Conservation (phyloP, 176 grass and related monocot species). For the Oryza rufipogon region DNA sequence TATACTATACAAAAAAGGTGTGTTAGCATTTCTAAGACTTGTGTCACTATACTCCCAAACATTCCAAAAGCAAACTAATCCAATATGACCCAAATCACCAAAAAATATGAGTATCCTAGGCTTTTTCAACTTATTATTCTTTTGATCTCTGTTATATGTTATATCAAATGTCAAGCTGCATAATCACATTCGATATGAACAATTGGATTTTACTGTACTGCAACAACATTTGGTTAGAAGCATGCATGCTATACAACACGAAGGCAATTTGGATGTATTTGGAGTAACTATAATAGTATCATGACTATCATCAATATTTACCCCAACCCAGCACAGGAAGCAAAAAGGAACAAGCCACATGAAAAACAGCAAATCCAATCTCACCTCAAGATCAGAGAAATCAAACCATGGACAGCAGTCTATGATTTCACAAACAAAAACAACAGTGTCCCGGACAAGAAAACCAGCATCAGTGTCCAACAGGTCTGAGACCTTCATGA, state of each 20-base stretch:
- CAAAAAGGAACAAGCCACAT: slow-evolving; percentile 7
- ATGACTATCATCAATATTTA: slow-evolving; percentile 12
- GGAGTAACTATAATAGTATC: slow-evolving; percentile 17
- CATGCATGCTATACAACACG: neutral
- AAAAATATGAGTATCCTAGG: slow-evolving; percentile 19
- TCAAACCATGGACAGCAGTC: slow-evolving; percentile 99
- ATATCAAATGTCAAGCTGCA: slow-evolving; percentile 13
- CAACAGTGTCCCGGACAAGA: slow-evolving; percentile 79
- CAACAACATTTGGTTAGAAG: neutral
- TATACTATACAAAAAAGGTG: neutral
- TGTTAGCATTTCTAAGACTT: neutral
- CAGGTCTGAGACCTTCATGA: slow-evolving; percentile 97
- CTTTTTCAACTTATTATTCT: neutral
- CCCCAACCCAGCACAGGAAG: neutral
- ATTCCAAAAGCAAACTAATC: slow-evolving; percentile 3
- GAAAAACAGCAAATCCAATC: slow-evolving; percentile 41
- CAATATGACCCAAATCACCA: slow-evolving; percentile 13
- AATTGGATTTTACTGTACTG: slow-evolving; percentile 1
- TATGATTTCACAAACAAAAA: slow-evolving; percentile 91
- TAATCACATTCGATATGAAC: neutral
- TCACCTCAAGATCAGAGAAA: slow-evolving; percentile 98
- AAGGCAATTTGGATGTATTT: slow-evolving; percentile 11
- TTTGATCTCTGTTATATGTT: neutral
- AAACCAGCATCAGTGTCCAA: slow-evolving; percentile 85
- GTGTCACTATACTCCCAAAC: neutral